Evolutionary conservation across 306 rosid genomes (phyloP).

Genomic region (Biancaea sappan): DNA sequence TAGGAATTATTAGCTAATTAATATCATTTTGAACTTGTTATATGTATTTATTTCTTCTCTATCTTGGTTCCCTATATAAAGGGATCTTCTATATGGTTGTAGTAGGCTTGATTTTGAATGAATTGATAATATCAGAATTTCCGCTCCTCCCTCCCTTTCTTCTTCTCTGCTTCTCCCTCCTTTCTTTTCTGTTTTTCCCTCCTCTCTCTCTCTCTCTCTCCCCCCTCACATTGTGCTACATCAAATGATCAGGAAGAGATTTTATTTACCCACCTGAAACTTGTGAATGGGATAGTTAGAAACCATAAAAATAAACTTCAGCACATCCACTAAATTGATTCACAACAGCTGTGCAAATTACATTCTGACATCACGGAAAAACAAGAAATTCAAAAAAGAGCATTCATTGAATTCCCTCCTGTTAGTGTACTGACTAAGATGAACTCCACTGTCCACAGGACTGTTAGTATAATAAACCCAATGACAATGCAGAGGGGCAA

Average conservation of each 20-base stretch:
- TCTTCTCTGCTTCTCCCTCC: no score
- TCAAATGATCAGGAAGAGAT: background rate
- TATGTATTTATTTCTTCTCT: no score
- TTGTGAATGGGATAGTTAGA: constrained; percentile 11
- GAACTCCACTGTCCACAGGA: constrained; percentile 2
- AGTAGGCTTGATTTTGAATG: no score
- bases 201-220: no score
- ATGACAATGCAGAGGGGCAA: background rate
- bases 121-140: no score
- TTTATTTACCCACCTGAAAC: constrained; percentile 1
- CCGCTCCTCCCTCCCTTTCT: no score
- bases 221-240: no score
- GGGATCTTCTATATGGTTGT: no score
- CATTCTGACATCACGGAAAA: constrained; percentile 4
- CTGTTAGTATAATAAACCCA: background rate
- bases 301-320: constrained; percentile 1
- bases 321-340: background rate
- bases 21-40: no score
- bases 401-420: background rate
- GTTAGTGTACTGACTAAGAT: background rate
- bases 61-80: no score
- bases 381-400: constrained; percentile 24
- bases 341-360: constrained; percentile 11
- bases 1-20: no score
- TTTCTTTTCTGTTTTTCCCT: no score